Percentiles rank a stretch among this genome's conserved stretches.
Conservation (phyloP, 2,329 filamentous ascomycete species). For the Thermomyces lanuginosus region DNA sequence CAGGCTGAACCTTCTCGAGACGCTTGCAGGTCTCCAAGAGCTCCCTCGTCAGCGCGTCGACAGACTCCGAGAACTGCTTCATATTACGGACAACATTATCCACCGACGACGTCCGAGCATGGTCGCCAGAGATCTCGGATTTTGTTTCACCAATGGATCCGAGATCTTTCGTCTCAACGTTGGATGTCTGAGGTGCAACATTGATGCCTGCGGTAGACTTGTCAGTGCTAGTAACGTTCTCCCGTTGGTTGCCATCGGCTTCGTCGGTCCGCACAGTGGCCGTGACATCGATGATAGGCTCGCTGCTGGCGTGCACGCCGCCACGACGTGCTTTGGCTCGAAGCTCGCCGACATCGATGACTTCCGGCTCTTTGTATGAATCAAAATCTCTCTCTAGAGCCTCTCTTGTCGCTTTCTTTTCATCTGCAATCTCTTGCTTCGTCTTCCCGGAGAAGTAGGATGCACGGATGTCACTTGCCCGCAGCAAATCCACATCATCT, state of each 20-base stretch:
- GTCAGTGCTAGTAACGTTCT: no score
- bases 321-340: conserved; percentile 11
- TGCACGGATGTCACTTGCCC: conserved; percentile 21
- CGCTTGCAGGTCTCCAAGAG: conserved; percentile 4
- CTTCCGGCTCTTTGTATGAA: conserved; percentile 6
- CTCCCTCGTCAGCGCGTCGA: conserved; percentile 3
- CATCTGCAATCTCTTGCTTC: conserved; percentile 9
- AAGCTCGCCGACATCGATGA: no score
- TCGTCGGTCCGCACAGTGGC: no score
- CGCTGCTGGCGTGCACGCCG: no score
- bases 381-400: conserved; percentile 11
- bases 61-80: conserved; percentile 5
- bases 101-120: no score
- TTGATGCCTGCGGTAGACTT: no score
- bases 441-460: conserved; percentile 12
- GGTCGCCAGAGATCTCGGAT: no score
- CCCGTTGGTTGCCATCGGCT: no score
- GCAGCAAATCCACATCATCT: conserved; percentile 19
- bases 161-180: no score
- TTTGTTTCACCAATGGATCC: no score
- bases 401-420: conserved; percentile 8
- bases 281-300: no score
- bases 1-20: conserved; percentile 5
- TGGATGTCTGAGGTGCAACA: no score
- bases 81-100: not conserved